Percentiles rank a stretch among this genome's conserved stretches.
phyloP scores from a whole-genome alignment of 225 moss, liverwort and hornwort species.

The Lunularia cruciata region DNA sequence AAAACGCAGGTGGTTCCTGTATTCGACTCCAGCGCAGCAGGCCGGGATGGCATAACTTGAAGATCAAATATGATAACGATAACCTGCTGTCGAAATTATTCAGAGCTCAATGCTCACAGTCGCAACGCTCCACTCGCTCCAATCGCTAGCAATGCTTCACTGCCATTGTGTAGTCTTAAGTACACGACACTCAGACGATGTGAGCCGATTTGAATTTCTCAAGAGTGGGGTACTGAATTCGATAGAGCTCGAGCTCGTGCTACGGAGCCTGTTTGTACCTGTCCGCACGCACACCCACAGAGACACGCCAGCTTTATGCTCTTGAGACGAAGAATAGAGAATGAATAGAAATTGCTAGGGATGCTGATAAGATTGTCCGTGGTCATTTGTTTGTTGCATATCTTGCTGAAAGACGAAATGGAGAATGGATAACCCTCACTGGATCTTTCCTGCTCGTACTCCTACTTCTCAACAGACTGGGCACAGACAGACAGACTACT shows the following conservation, averaged over 20 bases:
- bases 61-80: neutral
- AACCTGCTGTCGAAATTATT: neutral
- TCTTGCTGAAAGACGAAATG: neutral
- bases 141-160: neutral
- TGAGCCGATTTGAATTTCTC: neutral
- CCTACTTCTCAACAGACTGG: neutral
- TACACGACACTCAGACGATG: neutral
- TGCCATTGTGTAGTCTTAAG: neutral
- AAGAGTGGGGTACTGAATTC: neutral
- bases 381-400: neutral
- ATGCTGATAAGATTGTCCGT: slow-evolving; percentile 16
- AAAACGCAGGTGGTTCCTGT: slow-evolving; percentile 31
- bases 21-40: neutral
- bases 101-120: too few species aligned
- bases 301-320: neutral
- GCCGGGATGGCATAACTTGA: slow-evolving; percentile 37
- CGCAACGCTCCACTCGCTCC: neutral
- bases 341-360: neutral
- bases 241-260: neutral
- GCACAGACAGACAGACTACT: neutral
- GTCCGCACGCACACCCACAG: neutral
- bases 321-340: neutral
- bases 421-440: neutral
- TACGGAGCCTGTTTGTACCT: neutral
- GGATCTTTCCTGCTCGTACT: slow-evolving; percentile 1